A percentile compares a stretch with the other conserved stretches of the same genome.
These are phyloP conservation scores for Phaseolus coccineus DNA, from an alignment of 331 rosid genomes.

Conservation along the genomic window DNA sequence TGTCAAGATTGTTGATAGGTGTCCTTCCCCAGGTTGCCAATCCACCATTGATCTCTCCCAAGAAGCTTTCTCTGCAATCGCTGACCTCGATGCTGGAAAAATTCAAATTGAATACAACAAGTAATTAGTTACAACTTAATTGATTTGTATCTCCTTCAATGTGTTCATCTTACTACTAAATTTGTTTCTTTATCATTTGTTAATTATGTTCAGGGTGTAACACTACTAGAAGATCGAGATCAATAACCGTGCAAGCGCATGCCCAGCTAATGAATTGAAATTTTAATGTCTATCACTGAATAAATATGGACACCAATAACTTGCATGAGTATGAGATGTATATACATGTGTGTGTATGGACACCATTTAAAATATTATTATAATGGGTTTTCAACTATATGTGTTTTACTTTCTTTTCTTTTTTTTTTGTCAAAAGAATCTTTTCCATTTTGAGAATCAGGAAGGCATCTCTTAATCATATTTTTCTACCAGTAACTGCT, in stretches of 20 bases:
- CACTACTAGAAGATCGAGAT: background rate
- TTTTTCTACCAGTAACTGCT: too few relatives aligned
- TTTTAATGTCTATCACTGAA: background rate
- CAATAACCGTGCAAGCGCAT: background rate
- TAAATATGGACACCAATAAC: background rate
- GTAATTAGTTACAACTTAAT: constrained; percentile 5
- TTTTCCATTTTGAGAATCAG: too few relatives aligned
- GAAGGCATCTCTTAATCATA: too few relatives aligned
- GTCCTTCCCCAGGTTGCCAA: constrained; percentile 53
- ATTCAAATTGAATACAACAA: constrained; percentile 34
- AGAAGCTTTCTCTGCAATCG: constrained; percentile 52
- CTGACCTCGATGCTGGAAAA: constrained; percentile 47
- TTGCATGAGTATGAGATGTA: background rate
- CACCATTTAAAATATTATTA: too few relatives aligned
- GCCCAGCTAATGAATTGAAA: background rate
- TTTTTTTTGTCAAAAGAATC: too few relatives aligned
- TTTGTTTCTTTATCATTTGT: background rate
- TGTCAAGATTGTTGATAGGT: constrained; percentile 56
- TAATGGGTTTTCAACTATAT: too few relatives aligned
- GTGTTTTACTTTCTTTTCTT: too few relatives aligned
- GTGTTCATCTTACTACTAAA: background rate
- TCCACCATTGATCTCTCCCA: constrained; percentile 54
- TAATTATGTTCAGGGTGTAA: background rate
- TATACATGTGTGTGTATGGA: background rate
- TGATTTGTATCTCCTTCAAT: background rate